These are phyloP conservation scores for Pleurotus ostreatus DNA, from an alignment of 768 basidiomycete species.

Conservation along the genomic window DNA sequence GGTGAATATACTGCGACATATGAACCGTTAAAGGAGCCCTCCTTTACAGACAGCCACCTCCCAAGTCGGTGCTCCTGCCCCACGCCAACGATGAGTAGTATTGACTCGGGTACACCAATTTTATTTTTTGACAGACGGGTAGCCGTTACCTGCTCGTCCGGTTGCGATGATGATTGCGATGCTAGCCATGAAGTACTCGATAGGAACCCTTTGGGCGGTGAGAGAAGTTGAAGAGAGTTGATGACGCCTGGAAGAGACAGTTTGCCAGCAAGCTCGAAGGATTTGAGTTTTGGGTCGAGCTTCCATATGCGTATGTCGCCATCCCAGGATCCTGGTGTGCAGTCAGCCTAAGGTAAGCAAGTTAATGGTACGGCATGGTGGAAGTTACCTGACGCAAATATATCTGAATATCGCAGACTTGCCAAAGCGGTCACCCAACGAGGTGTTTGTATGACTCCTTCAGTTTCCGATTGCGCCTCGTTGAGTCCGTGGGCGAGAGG, in stretches of 20 bases:
- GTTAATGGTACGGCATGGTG: no score
- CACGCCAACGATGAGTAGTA: conserved; percentile 73
- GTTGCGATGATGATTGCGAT: background rate
- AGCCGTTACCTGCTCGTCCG: background rate
- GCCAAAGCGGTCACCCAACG: conserved; percentile 91
- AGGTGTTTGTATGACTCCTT: conserved; percentile 71
- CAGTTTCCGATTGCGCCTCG: conserved; percentile 64
- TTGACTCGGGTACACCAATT: conserved; percentile 16
- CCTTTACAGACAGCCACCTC: conserved; percentile 77
- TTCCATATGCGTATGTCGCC: conserved; percentile 89
- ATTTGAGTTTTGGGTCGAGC: conserved; percentile 72
- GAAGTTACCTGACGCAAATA: conserved; percentile 79
- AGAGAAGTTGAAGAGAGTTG: conserved; percentile 84
- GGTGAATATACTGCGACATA: conserved; percentile 58
- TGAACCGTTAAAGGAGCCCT: conserved; percentile 68
- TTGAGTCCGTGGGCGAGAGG: conserved; percentile 85
- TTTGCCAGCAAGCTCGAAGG: conserved; percentile 64
- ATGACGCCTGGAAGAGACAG: conserved; percentile 74
- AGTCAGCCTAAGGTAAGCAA: no score
- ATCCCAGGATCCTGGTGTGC: conserved; percentile 82
- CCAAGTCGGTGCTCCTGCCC: conserved; percentile 90
- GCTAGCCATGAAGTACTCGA: conserved; percentile 30
- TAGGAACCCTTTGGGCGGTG: conserved; percentile 47
- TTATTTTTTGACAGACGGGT: background rate
- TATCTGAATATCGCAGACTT: conserved; percentile 81